Evolutionary conservation across 305 asterid species (phyloP), one percentile per base, ranked within the genome.

Genomic region (Fraxinus floribunda): DNA sequence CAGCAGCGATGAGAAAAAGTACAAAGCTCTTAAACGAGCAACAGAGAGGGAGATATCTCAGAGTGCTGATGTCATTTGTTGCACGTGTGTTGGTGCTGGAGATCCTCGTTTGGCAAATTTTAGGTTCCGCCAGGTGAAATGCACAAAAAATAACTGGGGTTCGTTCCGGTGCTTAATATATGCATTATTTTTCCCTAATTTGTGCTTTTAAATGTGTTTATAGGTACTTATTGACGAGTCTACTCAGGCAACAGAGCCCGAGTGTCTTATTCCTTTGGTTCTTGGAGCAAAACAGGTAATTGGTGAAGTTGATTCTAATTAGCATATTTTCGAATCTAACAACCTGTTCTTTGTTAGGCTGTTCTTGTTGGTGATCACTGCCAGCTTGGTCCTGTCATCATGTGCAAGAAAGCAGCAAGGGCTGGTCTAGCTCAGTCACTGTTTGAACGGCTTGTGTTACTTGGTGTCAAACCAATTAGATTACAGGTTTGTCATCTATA

Each of bases 401-500:
- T 97, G 99, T 97, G 99, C 94, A 97, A 97, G 97, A 97, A 97
- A 93, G 99, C 99, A 62, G 99, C 99, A 4, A 92, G 99, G 11
- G 99, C 99, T 80, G 99, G 99, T 79, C 89, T 94, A 24, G 98
- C 98, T 60, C 99, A 97, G 82, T 97, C 99, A 77, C 91, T 97
- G 46, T 97, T 97, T 88, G 99, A 97, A 83, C 94, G 99, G 16
- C 99, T 97, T 89, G 99, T 97, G 85, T 80, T 91, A 35, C 97
- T 97, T 78, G 99, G 99, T 46, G 98, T 95, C 78, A 97, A 97
- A 85, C 99, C 99, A 30, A 95, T 97, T 81, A 91, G 99, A 86
- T 83, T 97, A 87, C 99, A 97, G 99, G 99, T 88, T 88, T 85
- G 73, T 82, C 77, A 30, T 81, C 55, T 75, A 78, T 84, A 68